phyloP scores from a whole-genome alignment of 1,139 yeast genomes.

The Diutina neorugosa region DNA sequence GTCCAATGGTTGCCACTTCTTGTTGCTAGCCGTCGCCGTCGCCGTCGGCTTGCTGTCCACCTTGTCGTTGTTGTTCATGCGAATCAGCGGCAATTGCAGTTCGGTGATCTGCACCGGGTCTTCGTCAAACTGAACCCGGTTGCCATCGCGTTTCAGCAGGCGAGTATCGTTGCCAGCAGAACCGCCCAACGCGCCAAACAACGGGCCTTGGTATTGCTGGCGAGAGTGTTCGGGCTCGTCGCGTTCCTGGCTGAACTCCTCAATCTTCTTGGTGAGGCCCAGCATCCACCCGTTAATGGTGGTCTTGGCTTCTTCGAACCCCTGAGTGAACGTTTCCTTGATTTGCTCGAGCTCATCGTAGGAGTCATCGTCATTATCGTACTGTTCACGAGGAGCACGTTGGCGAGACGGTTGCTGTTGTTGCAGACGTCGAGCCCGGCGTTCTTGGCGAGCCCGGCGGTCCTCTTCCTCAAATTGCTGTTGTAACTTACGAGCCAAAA shows the following conservation, averaged over 20 bases:
- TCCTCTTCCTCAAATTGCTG: conserved; percentile 49
- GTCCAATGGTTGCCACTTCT: conserved; percentile 53
- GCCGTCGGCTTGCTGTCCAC: conserved; percentile 36
- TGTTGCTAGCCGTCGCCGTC: conserved; percentile 11
- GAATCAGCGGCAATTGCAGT: conserved; percentile 1
- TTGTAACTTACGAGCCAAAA: conserved; percentile 71
- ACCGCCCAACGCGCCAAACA: conserved; percentile 39
- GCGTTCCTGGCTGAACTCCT: conserved; percentile 11
- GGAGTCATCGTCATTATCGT: conserved; percentile 34
- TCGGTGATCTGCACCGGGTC: conserved; percentile 38
- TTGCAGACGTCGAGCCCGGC: conserved; percentile 13
- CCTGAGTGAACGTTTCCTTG: conserved; percentile 59
- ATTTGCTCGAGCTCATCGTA: conserved; percentile 60
- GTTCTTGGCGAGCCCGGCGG: conserved; percentile 12
- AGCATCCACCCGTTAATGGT: conserved; percentile 77
- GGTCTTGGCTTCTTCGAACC: conserved; percentile 73
- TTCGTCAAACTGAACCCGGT: conserved; percentile 32
- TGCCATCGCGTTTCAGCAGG: neutral
- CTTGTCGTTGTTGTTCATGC: conserved; percentile 40
- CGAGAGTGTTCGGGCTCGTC: conserved; percentile 5
- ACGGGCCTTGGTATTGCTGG: conserved; percentile 14
- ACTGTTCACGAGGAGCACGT: conserved; percentile 9
- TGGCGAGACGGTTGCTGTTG: conserved; percentile 10
- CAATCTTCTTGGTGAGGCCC: conserved; percentile 51
- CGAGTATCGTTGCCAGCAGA: conserved; percentile 19